These are phyloP conservation scores for Leptosphaerulina australis DNA, from an alignment of 2,329 filamentous ascomycete species.

Conservation along the genomic window DNA sequence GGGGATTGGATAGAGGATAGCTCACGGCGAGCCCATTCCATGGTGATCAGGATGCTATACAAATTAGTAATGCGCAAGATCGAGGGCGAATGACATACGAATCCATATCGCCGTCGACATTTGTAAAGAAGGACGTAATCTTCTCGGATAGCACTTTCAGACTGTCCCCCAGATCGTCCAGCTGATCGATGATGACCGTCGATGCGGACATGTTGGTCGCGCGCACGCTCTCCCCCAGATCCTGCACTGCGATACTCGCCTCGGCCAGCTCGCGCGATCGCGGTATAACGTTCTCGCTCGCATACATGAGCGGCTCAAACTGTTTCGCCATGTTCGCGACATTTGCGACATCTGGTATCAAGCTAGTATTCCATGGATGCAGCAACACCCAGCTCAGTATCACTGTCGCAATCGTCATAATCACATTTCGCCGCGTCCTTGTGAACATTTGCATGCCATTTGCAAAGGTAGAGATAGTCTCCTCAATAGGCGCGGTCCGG, in stretches of 20 bases:
- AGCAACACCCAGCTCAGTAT: conserved; percentile 70
- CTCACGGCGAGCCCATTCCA: conserved; percentile 94
- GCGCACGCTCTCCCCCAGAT: conserved; percentile 87
- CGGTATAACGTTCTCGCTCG: conserved; percentile 84
- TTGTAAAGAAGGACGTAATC: conserved; percentile 89
- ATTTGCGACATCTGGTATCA: conserved; percentile 86
- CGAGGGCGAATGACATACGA: conserved; percentile 56
- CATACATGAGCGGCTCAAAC: conserved; percentile 93
- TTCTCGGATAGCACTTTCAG: conserved; percentile 84
- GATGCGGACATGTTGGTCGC: conserved; percentile 90
- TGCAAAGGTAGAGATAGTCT: conserved; percentile 68
- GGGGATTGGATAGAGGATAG: conserved; percentile 59
- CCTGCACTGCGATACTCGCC: conserved; percentile 92
- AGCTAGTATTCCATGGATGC: conserved; percentile 68
- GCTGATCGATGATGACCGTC: conserved; percentile 79
- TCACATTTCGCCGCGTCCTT: conserved; percentile 70
- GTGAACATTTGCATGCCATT: conserved; percentile 66
- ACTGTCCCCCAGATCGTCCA: conserved; percentile 84
- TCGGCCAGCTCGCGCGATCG: conserved; percentile 89
- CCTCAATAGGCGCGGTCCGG: conserved; percentile 81
- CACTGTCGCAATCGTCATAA: conserved; percentile 65
- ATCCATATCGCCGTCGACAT: conserved; percentile 92
- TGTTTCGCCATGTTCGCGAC: conserved; percentile 87
- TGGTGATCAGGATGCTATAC: conserved; percentile 80
- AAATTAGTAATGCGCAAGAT: conserved; percentile 16